Conservation (phyloP, 768 basidiomycete genomes). For the Pluteus cervinus region DNA sequence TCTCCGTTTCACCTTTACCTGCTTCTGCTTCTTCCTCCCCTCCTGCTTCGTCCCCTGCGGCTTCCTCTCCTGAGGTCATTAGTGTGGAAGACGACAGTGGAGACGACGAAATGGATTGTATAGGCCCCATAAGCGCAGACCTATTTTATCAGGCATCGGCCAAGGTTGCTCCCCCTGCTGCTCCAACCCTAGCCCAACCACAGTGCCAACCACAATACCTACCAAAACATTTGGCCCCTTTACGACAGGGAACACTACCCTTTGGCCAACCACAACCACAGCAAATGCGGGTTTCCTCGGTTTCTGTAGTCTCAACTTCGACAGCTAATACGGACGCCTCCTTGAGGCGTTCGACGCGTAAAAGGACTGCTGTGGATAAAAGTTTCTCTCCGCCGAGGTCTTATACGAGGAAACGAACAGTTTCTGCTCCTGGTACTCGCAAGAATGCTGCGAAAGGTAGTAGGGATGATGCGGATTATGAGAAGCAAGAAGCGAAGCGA, state of each 20-base stretch:
- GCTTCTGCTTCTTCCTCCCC: too few relatives aligned
- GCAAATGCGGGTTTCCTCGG: not conserved
- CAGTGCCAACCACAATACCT: too few relatives aligned
- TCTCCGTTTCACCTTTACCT: too few relatives aligned
- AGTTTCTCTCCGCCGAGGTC: slow-evolving; percentile 1
- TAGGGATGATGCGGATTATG: not conserved
- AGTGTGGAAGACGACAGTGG: slow-evolving; percentile 2
- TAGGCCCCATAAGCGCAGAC: slow-evolving; percentile 1
- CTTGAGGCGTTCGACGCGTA: not conserved
- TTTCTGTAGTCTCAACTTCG: not conserved
- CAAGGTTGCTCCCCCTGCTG: not conserved
- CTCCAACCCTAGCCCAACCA: too few relatives aligned
- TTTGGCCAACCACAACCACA: not conserved
- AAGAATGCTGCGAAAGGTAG: slow-evolving; percentile 3
- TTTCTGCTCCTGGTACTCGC: slow-evolving; percentile 5
- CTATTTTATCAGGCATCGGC: not conserved
- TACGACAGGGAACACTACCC: not conserved
- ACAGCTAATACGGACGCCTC: not conserved
- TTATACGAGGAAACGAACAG: slow-evolving; percentile 5
- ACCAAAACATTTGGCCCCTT: not conserved
- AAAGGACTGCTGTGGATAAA: slow-evolving; percentile 2
- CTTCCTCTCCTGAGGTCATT: too few relatives aligned
- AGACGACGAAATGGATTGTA: slow-evolving; percentile 6
- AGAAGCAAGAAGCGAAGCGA: slow-evolving; percentile 20
- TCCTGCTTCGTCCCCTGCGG: too few relatives aligned